phyloP scores from a whole-genome alignment of 2,329 filamentous ascomycete species.

The Harringtonia aguacate region DNA sequence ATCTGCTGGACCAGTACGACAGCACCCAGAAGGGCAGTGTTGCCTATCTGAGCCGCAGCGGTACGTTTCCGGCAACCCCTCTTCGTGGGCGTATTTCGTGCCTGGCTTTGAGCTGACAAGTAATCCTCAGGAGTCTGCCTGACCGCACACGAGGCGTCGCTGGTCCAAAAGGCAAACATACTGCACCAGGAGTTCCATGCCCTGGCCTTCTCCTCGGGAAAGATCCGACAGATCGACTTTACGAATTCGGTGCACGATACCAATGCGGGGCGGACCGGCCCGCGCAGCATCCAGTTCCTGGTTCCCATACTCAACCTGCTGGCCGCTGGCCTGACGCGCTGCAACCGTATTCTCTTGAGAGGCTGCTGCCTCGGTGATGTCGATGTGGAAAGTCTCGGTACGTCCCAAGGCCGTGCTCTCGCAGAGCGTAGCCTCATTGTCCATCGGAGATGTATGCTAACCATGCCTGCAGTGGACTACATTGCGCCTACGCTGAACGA shows the following conservation, averaged over 20 bases:
- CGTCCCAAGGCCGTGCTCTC: neutral
- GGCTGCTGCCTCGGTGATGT: slow-evolving; percentile 34
- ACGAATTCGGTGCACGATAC: slow-evolving; percentile 24
- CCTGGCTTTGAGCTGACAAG: slow-evolving; percentile 11
- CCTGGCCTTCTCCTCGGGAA: slow-evolving; percentile 43
- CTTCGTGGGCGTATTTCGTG: neutral
- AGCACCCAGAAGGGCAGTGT: slow-evolving; percentile 32
- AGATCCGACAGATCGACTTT: slow-evolving; percentile 42
- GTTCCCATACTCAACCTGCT: slow-evolving; percentile 35
- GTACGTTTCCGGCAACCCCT: slow-evolving; percentile 20
- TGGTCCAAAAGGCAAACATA: slow-evolving; percentile 37
- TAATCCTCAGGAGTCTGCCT: slow-evolving; percentile 29
- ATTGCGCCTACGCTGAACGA: slow-evolving; percentile 4
- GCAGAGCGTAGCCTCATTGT: too few relatives aligned
- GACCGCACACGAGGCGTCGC: slow-evolving; percentile 34
- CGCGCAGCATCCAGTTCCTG: slow-evolving; percentile 18
- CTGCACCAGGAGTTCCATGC: slow-evolving; percentile 47
- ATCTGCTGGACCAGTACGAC: slow-evolving; percentile 29
- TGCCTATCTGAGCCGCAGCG: slow-evolving; percentile 41
- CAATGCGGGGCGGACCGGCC: neutral
- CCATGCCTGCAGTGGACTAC: slow-evolving; percentile 6
- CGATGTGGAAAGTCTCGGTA: slow-evolving; percentile 40
- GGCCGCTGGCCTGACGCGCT: slow-evolving; percentile 29
- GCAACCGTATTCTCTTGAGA: slow-evolving; percentile 39
- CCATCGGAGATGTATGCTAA: too few relatives aligned